phyloP scores from a whole-genome alignment of 2,329 filamentous ascomycete genomes.

The Chrysosporium keratinophilum region DNA sequence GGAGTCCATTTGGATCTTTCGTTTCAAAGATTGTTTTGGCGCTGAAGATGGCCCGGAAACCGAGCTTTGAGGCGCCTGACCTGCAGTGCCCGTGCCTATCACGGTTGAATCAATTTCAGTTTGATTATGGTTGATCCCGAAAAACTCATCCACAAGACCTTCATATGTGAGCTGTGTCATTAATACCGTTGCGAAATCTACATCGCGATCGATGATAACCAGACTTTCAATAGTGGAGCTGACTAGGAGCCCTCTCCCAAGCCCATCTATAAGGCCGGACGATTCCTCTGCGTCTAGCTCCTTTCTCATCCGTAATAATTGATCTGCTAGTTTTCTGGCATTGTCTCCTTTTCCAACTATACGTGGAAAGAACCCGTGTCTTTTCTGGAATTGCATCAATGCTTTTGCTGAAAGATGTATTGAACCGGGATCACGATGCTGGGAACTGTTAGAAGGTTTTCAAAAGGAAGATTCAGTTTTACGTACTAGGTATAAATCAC shows the following conservation, averaged over 20 bases:
- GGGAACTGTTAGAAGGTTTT: conserved; percentile 21
- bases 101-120: conserved; percentile 86
- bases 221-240: conserved; percentile 82
- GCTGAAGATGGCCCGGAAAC: conserved; percentile 39
- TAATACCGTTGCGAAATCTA: conserved; percentile 83
- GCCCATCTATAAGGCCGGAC: conserved; percentile 45
- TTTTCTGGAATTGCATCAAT: conserved; percentile 85
- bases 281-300: conserved; percentile 75
- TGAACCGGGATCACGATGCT: conserved; percentile 81
- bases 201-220: conserved; percentile 89
- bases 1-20: conserved; percentile 79
- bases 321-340: conserved; percentile 75
- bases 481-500: conserved; percentile 68
- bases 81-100: conserved; percentile 55
- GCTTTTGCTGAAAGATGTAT: conserved; percentile 81
- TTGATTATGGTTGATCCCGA: conserved; percentile 84
- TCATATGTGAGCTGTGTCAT: conserved; percentile 96
- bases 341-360: conserved; percentile 95
- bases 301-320: conserved; percentile 82
- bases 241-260: conserved; percentile 59
- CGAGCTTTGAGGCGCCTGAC: conserved; percentile 46
- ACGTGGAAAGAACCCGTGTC: conserved; percentile 84
- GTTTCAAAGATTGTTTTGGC: conserved; percentile 58
- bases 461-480: conserved; percentile 1
- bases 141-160: conserved; percentile 86